phyloP scores from a whole-genome alignment of 2,329 filamentous ascomycete species.

The Lachnellula arida region DNA sequence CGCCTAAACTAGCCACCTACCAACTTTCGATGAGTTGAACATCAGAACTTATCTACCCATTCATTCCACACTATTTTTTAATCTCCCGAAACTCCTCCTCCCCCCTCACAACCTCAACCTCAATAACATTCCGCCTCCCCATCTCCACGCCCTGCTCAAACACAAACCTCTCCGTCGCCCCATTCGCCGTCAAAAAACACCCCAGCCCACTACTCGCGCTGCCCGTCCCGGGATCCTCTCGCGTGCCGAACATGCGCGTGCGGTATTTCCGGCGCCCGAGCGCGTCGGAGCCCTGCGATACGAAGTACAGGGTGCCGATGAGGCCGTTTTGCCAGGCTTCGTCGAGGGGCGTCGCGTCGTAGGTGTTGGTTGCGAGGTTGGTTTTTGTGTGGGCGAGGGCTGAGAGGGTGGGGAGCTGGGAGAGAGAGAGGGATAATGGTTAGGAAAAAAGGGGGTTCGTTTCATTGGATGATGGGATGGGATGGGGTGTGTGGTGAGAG shows the following conservation, averaged over 20 bases:
- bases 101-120: slow-evolving; percentile 24
- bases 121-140: slow-evolving; percentile 38
- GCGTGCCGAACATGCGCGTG: slow-evolving; percentile 49
- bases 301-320: slow-evolving; percentile 22
- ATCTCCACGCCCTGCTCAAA: slow-evolving; percentile 66
- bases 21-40: slow-evolving; percentile 1
- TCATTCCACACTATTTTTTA: background rate
- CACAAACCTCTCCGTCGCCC: slow-evolving; percentile 31
- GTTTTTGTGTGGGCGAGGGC: slow-evolving; percentile 32
- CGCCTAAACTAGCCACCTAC: no score
- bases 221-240: slow-evolving; percentile 60
- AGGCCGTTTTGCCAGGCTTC: slow-evolving; percentile 20
- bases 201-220: slow-evolving; percentile 56
- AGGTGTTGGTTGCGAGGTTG: slow-evolving; percentile 30
- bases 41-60: background rate
- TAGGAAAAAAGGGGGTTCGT: no score
- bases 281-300: slow-evolving; percentile 29
- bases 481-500: background rate
- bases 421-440: background rate
- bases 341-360: slow-evolving; percentile 21
- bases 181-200: slow-evolving; percentile 47
- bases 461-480: background rate
- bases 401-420: slow-evolving; percentile 53
- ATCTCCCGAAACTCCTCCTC: slow-evolving; percentile 13
- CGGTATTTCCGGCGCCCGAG: slow-evolving; percentile 37